Evolutionary conservation across 441 rosid genomes (phyloP).

Genomic region (Sinapis alba): DNA sequence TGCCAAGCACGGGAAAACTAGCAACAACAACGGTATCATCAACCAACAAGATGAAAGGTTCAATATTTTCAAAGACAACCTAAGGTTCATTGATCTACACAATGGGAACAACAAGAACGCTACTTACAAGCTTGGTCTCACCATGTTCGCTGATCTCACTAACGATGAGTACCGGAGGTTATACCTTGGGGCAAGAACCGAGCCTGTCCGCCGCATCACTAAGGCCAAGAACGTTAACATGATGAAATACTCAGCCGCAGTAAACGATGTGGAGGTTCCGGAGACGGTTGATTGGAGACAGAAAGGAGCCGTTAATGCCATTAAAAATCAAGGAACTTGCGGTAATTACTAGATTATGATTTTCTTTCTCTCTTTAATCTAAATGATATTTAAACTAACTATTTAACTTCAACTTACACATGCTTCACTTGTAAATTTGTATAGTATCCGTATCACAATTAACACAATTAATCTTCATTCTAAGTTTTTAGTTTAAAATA

Average conservation of each 20-base stretch:
- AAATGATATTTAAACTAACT: background rate
- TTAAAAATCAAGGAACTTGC: conserved; percentile 70
- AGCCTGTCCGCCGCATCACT: conserved; percentile 48
- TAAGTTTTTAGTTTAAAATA: too few species aligned
- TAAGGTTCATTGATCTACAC: conserved; percentile 58
- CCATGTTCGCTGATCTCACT: conserved; percentile 63
- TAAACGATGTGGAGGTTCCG: conserved; percentile 45
- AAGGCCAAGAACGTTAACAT: conserved; percentile 49
- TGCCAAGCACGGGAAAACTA: conserved; percentile 49
- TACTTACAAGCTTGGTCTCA: conserved; percentile 58
- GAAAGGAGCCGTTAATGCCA: conserved; percentile 57
- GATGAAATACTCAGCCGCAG: conserved; percentile 39
- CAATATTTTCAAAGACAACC: conserved; percentile 63
- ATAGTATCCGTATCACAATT: background rate
- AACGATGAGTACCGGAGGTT: conserved; percentile 61
- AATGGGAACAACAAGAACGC: conserved; percentile 50
- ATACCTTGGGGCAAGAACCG: conserved; percentile 54
- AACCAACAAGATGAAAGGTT: conserved; percentile 51
- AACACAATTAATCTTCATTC: background rate
- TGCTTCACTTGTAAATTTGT: background rate
- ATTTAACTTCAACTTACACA: conserved; percentile 6
- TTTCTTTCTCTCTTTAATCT: background rate
- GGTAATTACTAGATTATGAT: conserved; percentile 44
- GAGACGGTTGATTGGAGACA: conserved; percentile 65
- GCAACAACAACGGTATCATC: conserved; percentile 44